Evolutionary conservation across 2,329 filamentous ascomycete genomes (phyloP).

Genomic region (Huntiella omanensis): DNA sequence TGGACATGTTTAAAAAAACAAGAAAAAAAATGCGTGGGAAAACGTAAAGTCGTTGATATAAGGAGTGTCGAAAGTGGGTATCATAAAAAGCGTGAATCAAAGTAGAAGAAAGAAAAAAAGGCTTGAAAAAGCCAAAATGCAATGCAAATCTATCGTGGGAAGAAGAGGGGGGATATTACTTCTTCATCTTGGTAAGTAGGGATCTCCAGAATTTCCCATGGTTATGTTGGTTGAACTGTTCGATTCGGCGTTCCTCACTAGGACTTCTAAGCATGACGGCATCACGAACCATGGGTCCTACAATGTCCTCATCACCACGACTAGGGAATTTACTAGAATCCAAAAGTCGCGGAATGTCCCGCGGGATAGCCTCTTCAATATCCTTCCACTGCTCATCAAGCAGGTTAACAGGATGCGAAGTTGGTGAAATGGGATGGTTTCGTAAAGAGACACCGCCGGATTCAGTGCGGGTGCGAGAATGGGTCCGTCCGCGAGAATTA

Average conservation of each 20-base stretch:
- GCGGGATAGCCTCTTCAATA: conserved; percentile 37
- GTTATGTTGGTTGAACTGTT: neutral
- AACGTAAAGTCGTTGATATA: conserved; percentile 1
- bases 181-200: conserved; percentile 26
- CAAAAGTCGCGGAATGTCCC: conserved; percentile 48
- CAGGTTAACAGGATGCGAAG: neutral
- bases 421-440: conserved; percentile 13
- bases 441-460: conserved; percentile 17
- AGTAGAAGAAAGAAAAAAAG: neutral
- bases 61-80: conserved; percentile 3
- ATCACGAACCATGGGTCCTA: conserved; percentile 68
- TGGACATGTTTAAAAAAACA: neutral
- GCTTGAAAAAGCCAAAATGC: neutral
- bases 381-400: conserved; percentile 23
- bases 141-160: neutral
- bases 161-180: neutral
- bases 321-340: conserved; percentile 74
- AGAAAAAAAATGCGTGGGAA: neutral
- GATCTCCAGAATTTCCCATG: conserved; percentile 29
- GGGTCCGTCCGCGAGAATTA: conserved; percentile 22
- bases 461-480: conserved; percentile 20
- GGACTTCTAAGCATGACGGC: conserved; percentile 30
- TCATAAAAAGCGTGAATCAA: conserved; percentile 2
- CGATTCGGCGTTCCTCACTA: conserved; percentile 24
- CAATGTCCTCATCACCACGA: conserved; percentile 78